Percentiles rank a stretch among this genome's conserved stretches.
These are phyloP conservation scores for Rhipidocladum racemiflorum DNA, from an alignment of 176 grass and related monocot genomes.

Conservation along the genomic window DNA sequence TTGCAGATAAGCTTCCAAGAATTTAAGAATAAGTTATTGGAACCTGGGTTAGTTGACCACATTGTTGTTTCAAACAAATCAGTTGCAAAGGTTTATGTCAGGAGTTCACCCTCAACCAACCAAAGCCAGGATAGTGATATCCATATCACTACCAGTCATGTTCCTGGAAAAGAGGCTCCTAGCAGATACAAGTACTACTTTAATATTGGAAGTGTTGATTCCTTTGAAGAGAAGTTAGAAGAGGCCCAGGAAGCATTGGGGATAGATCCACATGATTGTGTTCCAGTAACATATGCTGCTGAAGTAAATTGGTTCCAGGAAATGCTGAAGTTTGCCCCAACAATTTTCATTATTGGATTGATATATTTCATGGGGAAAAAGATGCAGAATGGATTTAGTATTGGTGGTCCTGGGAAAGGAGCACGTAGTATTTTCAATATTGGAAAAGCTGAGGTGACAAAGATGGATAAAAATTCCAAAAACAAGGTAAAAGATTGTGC, in stretches of 20 bases:
- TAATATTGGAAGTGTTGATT: conserved; percentile 94
- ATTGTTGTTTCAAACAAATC: conserved; percentile 94
- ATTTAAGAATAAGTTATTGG: conserved; percentile 88
- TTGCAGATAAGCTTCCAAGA: conserved; percentile 96
- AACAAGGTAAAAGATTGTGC: conserved; percentile 54
- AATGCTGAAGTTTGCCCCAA: conserved; percentile 60
- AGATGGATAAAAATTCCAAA: conserved; percentile 93
- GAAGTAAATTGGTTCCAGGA: conserved; percentile 67
- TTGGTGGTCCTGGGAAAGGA: conserved; percentile 56
- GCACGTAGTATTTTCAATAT: conserved; percentile 70
- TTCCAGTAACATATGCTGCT: conserved; percentile 72
- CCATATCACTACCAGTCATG: conserved; percentile 44
- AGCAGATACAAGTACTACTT: conserved; percentile 81
- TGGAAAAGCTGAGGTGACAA: conserved; percentile 82
- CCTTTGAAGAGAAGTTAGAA: conserved; percentile 90
- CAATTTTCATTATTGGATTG: conserved; percentile 56
- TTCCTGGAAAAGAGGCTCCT: conserved; percentile 36
- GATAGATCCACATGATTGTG: conserved; percentile 72
- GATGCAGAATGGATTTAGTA: conserved; percentile 55
- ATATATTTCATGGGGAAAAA: conserved; percentile 59
- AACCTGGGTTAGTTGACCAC: conserved; percentile 78
- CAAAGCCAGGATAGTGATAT: conserved; percentile 42
- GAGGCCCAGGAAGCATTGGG: conserved; percentile 69
- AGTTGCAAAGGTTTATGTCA: conserved; percentile 84
- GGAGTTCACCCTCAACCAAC: conserved; percentile 41